A percentile compares a stretch with the other conserved stretches of the same genome.
These are phyloP conservation scores for Flagelloscypha sp. DNA, from an alignment of 768 basidiomycete species.

Conservation along the genomic window DNA sequence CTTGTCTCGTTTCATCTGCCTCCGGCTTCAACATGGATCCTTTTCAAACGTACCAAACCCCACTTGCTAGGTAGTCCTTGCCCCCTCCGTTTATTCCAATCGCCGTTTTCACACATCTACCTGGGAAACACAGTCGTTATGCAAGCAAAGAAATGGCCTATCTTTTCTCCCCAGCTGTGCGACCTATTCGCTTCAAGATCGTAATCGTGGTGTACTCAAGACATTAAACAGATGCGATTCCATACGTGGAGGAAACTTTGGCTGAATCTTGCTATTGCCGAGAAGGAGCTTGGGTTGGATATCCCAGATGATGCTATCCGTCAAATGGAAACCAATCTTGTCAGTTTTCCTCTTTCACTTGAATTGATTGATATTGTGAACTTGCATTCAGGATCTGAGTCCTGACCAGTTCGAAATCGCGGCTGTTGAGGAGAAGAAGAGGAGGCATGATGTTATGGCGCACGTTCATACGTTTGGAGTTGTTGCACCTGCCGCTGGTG, in stretches of 20 bases:
- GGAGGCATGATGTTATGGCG: slow-evolving; percentile 99
- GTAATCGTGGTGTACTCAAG: neutral
- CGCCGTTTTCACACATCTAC: neutral
- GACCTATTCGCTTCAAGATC: slow-evolving; percentile 17
- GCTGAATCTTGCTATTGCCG: slow-evolving; percentile 93
- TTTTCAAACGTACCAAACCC: slow-evolving; percentile 72
- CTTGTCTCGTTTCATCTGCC: no score
- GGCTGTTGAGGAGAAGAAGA: slow-evolving; percentile 91
- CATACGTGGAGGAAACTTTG: slow-evolving; percentile 92
- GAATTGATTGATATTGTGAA: neutral
- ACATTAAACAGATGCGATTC: slow-evolving; percentile 69
- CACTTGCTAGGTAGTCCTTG: slow-evolving; percentile 56
- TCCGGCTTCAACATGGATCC: slow-evolving; percentile 58
- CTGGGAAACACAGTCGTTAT: slow-evolving; percentile 65
- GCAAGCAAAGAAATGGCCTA: slow-evolving; percentile 98
- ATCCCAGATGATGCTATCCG: slow-evolving; percentile 87
- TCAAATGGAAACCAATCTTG: slow-evolving; percentile 92
- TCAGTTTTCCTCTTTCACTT: slow-evolving; percentile 26
- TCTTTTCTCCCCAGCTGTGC: slow-evolving; percentile 88
- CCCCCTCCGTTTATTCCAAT: neutral
- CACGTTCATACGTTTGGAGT: slow-evolving; percentile 97
- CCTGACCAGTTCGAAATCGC: slow-evolving; percentile 88
- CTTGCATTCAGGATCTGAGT: slow-evolving; percentile 55
- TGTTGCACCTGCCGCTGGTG: slow-evolving; percentile 89
- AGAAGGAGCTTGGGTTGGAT: slow-evolving; percentile 88